These are phyloP conservation scores for Geotrichum europaeum DNA, from an alignment of 1,139 yeast genomes.

Conservation along the genomic window DNA sequence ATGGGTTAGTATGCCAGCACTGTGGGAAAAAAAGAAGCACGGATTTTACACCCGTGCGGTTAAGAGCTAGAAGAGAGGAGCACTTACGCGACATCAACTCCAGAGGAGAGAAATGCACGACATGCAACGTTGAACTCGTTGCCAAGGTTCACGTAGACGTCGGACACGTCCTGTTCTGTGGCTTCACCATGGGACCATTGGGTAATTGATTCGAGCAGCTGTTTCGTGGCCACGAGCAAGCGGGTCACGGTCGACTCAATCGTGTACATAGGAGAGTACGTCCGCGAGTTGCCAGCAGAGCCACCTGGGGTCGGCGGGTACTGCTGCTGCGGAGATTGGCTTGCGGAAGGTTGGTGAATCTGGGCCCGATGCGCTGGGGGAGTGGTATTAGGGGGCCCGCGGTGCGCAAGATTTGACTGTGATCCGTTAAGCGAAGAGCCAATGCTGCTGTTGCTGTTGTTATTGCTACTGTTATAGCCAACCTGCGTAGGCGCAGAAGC, in stretches of 20 bases:
- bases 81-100: constrained; percentile 49
- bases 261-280: constrained; percentile 42
- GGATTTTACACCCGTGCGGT: not conserved
- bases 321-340: not conserved
- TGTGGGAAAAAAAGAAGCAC: not conserved
- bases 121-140: constrained; percentile 89
- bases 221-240: constrained; percentile 81
- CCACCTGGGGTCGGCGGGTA: not conserved
- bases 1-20: not conserved
- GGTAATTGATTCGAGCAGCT: constrained; percentile 73
- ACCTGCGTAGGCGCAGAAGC: constrained; percentile 15
- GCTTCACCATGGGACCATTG: constrained; percentile 85
- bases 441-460: constrained; percentile 5
- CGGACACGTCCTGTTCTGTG: constrained; percentile 79
- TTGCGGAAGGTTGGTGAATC: not conserved
- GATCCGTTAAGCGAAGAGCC: constrained; percentile 14
- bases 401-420: constrained; percentile 6
- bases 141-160: constrained; percentile 86
- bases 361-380: constrained; percentile 4
- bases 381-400: not conserved
- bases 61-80: not conserved
- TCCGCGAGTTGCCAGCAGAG: not conserved
- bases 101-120: constrained; percentile 61
- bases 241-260: constrained; percentile 81
- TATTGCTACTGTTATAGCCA: not conserved